Evolutionary conservation across 257 asterid species (phyloP).

Genomic region (Ilex aquifolium): DNA sequence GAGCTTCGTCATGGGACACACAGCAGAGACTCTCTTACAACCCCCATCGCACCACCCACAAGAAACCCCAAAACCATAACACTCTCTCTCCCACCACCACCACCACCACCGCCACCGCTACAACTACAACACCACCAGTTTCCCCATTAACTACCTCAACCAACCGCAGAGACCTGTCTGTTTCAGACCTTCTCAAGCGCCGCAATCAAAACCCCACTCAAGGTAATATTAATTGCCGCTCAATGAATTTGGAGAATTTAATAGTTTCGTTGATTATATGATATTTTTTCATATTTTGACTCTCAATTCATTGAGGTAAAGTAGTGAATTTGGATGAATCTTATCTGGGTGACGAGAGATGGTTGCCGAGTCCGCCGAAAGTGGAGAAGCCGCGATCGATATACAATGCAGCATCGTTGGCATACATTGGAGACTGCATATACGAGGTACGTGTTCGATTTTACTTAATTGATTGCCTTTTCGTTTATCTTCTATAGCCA

Average conservation of each 20-base stretch:
- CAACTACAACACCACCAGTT: not conserved
- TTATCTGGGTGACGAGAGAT: slow-evolving; percentile 73
- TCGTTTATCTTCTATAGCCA: too few species aligned
- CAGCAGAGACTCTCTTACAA: slow-evolving; percentile 60
- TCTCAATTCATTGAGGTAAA: slow-evolving; percentile 10
- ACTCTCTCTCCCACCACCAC: too few species aligned
- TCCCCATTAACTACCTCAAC: slow-evolving; percentile 19
- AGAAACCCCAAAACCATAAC: slow-evolving; percentile 24
- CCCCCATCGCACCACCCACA: slow-evolving; percentile 78
- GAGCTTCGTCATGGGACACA: slow-evolving; percentile 67
- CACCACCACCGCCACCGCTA: not conserved
- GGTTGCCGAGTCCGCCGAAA: slow-evolving; percentile 77
- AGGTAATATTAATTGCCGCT: slow-evolving; percentile 20
- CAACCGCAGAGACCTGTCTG: slow-evolving; percentile 30
- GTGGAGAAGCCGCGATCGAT: slow-evolving; percentile 86
- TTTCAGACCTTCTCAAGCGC: slow-evolving; percentile 73
- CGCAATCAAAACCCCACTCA: slow-evolving; percentile 17
- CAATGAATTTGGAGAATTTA: not conserved
- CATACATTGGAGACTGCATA: slow-evolving; percentile 89
- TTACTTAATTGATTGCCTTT: too few species aligned
- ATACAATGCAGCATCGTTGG: slow-evolving; percentile 80
- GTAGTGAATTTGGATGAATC: slow-evolving; percentile 40
- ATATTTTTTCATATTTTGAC: not conserved
- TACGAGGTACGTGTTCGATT: slow-evolving; percentile 63
- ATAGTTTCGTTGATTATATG: not conserved